Conservation (phyloP, 1,284 basidiomycete species). For the Pseudozyma sp. region DNA sequence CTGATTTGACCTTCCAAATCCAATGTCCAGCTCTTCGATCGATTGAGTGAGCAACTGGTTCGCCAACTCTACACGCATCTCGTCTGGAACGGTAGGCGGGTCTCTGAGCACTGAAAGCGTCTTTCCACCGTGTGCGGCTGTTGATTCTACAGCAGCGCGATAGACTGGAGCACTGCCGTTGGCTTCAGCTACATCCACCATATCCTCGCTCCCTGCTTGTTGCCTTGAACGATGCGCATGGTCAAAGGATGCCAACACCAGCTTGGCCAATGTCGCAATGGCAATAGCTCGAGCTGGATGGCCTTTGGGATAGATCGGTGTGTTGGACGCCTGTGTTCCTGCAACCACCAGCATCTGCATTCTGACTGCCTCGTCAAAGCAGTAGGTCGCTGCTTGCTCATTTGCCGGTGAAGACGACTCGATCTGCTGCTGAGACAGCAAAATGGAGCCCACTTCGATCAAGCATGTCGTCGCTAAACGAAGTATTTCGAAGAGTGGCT, state of each 20-base stretch:
- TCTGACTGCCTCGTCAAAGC: constrained; percentile 44
- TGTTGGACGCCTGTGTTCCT: constrained; percentile 71
- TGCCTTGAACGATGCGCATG: constrained; percentile 16
- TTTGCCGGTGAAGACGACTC: constrained; percentile 1
- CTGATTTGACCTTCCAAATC: constrained; percentile 48
- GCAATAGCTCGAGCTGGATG: constrained; percentile 84
- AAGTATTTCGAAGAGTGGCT: constrained; percentile 81
- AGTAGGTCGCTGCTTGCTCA: constrained; percentile 27
- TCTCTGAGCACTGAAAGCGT: constrained; percentile 36
- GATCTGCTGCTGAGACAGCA: constrained; percentile 4
- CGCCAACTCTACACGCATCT: constrained; percentile 39
- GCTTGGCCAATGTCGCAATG: constrained; percentile 82
- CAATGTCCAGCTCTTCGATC: constrained; percentile 47
- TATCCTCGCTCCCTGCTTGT: not conserved
- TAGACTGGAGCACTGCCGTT: constrained; percentile 12
- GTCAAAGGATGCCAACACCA: constrained; percentile 79
- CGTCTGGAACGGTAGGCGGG: constrained; percentile 25
- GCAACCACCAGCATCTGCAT: constrained; percentile 74
- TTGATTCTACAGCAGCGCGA: constrained; percentile 23
- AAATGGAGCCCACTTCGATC: constrained; percentile 69
- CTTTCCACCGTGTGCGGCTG: constrained; percentile 7
- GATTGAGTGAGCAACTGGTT: constrained; percentile 49
- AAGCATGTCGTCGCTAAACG: constrained; percentile 78
- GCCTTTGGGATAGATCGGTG: constrained; percentile 74
- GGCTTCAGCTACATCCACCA: not conserved